Conservation (phyloP, 2,329 filamentous ascomycete species). For the Lizonia empirigonia region DNA sequence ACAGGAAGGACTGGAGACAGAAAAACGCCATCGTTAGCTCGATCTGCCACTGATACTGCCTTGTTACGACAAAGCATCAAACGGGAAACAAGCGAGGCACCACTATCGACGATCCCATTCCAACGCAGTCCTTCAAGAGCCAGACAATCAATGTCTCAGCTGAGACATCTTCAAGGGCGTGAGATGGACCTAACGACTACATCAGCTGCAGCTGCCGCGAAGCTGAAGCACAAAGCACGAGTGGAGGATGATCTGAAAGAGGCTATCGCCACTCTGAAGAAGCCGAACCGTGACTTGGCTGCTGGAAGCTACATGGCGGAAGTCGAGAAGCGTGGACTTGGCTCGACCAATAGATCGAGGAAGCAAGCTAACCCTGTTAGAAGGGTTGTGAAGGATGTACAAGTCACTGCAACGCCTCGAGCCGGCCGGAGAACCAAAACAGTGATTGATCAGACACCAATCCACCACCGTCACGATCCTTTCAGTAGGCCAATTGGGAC, state of each 20-base stretch:
- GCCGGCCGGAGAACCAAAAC: constrained; percentile 41
- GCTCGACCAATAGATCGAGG: constrained; percentile 31
- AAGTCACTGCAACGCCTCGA: constrained; percentile 53
- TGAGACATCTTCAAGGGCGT: constrained; percentile 56
- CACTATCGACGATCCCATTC: constrained; percentile 58
- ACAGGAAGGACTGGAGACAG: constrained; percentile 56
- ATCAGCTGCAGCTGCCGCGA: constrained; percentile 60
- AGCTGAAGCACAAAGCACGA: constrained; percentile 67
- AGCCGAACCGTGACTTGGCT: constrained; percentile 74
- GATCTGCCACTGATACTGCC: constrained; percentile 69
- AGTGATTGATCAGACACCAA: constrained; percentile 39
- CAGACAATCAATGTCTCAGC: constrained; percentile 47
- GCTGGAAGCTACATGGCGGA: constrained; percentile 71
- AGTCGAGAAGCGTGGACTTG: constrained; percentile 61
- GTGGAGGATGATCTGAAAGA: constrained; percentile 74
- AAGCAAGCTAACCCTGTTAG: constrained; percentile 37
- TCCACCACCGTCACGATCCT: constrained; percentile 33
- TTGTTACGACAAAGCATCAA: constrained; percentile 64
- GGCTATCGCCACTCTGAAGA: constrained; percentile 75
- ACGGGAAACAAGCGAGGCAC: constrained; percentile 69
- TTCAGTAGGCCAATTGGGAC: constrained; percentile 25
- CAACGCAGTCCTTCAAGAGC: constrained; percentile 51
- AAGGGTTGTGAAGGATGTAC: constrained; percentile 42
- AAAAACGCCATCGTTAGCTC: constrained; percentile 67
- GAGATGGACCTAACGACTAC: constrained; percentile 62